Percentiles rank a stretch among this genome's conserved stretches.
These are phyloP conservation scores for Acacia concinna DNA, from an alignment of 331 rosid genomes.

Conservation along the genomic window DNA sequence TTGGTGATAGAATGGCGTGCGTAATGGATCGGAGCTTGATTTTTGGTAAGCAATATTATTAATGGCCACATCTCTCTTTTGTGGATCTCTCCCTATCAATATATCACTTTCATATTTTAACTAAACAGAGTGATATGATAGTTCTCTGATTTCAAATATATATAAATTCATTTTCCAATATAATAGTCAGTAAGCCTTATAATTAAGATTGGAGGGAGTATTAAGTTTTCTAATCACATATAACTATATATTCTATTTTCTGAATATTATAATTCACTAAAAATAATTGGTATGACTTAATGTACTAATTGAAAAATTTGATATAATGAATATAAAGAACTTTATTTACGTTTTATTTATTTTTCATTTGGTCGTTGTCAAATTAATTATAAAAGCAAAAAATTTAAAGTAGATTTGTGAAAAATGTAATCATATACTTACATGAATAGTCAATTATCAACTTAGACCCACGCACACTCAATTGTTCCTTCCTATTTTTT, in stretches of 20 bases:
- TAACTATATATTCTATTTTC: no score
- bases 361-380: neutral
- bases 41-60: neutral
- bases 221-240: no score
- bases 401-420: neutral
- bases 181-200: no score
- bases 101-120: slow-evolving; percentile 18
- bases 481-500: neutral
- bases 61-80: neutral
- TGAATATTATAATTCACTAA: no score
- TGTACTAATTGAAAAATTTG: no score
- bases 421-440: neutral
- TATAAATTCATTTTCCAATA: neutral
- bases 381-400: neutral
- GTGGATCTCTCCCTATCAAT: neutral
- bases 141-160: neutral
- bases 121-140: slow-evolving; percentile 6
- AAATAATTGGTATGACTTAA: no score
- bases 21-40: slow-evolving; percentile 30
- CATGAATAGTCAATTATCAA: neutral
- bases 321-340: no score
- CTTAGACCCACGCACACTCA: neutral
- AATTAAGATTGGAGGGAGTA: no score
- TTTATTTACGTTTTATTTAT: no score
- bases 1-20: slow-evolving; percentile 33